These are phyloP conservation scores for Botrytis deweyae DNA, from an alignment of 2,329 filamentous ascomycete species.

Conservation along the genomic window DNA sequence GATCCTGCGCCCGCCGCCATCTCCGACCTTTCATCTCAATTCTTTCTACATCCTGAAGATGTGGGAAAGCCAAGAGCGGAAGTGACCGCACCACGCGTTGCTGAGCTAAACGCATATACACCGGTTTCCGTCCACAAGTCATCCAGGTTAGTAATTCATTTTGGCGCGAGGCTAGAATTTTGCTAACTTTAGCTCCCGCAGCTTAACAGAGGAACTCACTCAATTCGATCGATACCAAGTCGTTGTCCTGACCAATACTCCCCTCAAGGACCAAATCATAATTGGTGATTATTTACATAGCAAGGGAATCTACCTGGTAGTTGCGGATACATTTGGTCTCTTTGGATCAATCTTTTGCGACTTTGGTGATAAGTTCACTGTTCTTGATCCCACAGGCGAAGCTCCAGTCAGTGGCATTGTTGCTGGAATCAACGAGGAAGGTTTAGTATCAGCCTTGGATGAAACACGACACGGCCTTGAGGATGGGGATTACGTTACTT, in stretches of 20 bases:
- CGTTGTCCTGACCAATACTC: slow-evolving; percentile 83
- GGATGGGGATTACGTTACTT: slow-evolving; percentile 95
- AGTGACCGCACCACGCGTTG: slow-evolving; percentile 83
- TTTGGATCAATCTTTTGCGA: slow-evolving; percentile 97
- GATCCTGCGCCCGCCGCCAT: slow-evolving; percentile 83
- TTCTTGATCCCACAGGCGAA: slow-evolving; percentile 88
- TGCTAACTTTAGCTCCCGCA: slow-evolving; percentile 41
- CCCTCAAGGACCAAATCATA: slow-evolving; percentile 74
- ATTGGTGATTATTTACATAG: slow-evolving; percentile 93
- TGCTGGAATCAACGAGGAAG: slow-evolving; percentile 84
- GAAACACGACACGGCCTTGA: slow-evolving; percentile 93
- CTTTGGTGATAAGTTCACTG: slow-evolving; percentile 90
- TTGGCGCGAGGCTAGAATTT: neutral
- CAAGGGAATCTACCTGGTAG: slow-evolving; percentile 87
- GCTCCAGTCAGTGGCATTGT: slow-evolving; percentile 84
- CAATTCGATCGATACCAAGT: slow-evolving; percentile 90
- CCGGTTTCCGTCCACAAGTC: slow-evolving; percentile 77
- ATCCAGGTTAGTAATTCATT: slow-evolving; percentile 45
- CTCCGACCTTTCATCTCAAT: slow-evolving; percentile 91
- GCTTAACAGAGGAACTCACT: slow-evolving; percentile 71
- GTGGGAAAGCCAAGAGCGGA: slow-evolving; percentile 88
- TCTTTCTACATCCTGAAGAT: slow-evolving; percentile 87
- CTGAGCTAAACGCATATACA: slow-evolving; percentile 95
- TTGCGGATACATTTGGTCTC: slow-evolving; percentile 86
- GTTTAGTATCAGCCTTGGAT: slow-evolving; percentile 87